Percentiles rank a stretch among this genome's conserved stretches.
phyloP scores from a whole-genome alignment of 2,329 filamentous ascomycete species.

The Alternaria brassicae region DNA sequence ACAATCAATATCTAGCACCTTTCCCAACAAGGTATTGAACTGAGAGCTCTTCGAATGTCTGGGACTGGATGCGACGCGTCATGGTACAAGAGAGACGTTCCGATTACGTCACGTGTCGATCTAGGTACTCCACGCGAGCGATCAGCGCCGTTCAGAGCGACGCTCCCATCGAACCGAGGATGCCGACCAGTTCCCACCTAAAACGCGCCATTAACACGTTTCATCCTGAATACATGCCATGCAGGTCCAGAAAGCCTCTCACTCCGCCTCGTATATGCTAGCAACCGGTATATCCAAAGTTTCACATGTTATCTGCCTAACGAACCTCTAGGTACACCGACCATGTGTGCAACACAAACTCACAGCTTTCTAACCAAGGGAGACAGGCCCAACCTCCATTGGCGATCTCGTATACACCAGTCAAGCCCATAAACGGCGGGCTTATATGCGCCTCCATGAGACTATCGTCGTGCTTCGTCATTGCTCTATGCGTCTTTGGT shows the following conservation, averaged over 20 bases:
- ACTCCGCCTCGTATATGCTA: conserved; percentile 1
- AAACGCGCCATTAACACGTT: not conserved
- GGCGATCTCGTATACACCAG: not conserved
- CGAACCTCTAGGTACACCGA: not conserved
- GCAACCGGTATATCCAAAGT: not conserved
- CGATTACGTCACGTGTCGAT: not conserved
- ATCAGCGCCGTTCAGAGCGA: not conserved
- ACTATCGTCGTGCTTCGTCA: not conserved
- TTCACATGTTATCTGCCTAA: not conserved
- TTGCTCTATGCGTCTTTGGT: not conserved
- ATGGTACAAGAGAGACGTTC: not conserved
- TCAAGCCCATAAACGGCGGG: not conserved
- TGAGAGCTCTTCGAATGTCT: not conserved
- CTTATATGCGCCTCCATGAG: not conserved
- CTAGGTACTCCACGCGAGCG: not conserved
- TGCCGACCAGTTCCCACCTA: not conserved
- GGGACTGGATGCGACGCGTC: not conserved
- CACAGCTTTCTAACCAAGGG: not conserved
- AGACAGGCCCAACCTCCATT: not conserved
- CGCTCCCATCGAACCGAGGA: not conserved
- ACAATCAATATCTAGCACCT: not conserved
- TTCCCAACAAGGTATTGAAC: not conserved
- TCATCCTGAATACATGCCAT: not conserved
- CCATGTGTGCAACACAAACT: not conserved
- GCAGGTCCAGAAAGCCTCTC: not conserved